Conservation (phyloP, 805 yeast species). For the Sporopachydermia lactativora region DNA sequence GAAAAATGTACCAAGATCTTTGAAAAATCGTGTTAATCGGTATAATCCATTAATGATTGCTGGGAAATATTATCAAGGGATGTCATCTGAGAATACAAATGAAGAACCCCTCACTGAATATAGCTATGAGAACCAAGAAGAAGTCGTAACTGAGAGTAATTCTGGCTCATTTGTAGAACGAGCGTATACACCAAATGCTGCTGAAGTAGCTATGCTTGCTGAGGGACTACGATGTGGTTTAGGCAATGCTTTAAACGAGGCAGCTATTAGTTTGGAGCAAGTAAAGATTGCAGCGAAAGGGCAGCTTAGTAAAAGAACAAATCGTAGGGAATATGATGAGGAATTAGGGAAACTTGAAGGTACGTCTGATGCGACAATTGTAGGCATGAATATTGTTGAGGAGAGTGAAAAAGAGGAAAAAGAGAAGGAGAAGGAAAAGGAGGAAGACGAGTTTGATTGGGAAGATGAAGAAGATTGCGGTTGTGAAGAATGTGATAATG, state of each 20-base stretch:
- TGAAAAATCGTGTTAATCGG: too few species aligned
- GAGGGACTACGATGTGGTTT: neutral
- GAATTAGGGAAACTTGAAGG: too few species aligned
- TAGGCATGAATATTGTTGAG: too few species aligned
- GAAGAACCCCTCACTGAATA: too few species aligned
- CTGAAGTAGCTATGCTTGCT: neutral
- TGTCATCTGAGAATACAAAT: neutral
- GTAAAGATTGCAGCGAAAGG: neutral
- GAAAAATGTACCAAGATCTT: too few species aligned
- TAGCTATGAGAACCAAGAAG: neutral
- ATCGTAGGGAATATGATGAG: neutral
- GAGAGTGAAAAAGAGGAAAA: too few species aligned
- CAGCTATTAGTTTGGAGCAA: neutral
- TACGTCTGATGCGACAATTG: too few species aligned
- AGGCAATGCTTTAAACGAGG: neutral
- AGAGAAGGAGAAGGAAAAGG: neutral
- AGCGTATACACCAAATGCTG: too few species aligned
- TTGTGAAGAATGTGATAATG: conserved; percentile 7
- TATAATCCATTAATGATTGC: conserved; percentile 26
- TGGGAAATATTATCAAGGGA: conserved; percentile 12
- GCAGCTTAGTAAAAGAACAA: neutral
- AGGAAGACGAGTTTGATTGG: neutral
- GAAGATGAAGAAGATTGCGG: neutral
- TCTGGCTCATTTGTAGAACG: too few species aligned
- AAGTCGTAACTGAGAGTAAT: neutral